These are phyloP conservation scores for Ananas comosus DNA, from an alignment of 176 grass and related monocot genomes.

Conservation along the genomic window DNA sequence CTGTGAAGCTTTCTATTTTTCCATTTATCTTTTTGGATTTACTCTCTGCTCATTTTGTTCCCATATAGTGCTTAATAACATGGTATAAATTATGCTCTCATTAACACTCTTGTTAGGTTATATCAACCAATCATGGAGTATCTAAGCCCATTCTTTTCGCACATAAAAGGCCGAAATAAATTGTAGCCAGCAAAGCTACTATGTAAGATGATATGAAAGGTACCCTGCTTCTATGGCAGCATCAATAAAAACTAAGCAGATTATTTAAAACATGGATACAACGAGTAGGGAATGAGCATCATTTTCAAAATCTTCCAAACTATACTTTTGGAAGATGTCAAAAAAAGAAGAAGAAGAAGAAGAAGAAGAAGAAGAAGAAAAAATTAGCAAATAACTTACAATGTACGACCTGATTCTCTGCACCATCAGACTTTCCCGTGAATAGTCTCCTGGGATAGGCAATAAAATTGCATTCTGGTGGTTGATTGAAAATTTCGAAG, in stretches of 20 bases:
- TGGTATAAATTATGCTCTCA: no score
- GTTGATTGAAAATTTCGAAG: slow-evolving; percentile 49
- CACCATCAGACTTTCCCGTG: slow-evolving; percentile 77
- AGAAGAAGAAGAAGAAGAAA: slow-evolving; percentile 13
- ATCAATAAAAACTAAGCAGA: not conserved
- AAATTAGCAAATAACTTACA: slow-evolving; percentile 38
- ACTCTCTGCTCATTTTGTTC: no score
- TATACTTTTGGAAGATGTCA: no score
- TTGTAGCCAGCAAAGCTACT: not conserved
- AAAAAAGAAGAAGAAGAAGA: slow-evolving; percentile 10
- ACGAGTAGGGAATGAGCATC: not conserved
- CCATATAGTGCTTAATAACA: no score
- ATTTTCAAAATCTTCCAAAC: not conserved
- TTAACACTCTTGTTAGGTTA: not conserved
- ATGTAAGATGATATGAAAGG: no score
- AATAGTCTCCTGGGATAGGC: slow-evolving; percentile 72
- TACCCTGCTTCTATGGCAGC: not conserved
- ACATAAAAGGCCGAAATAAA: not conserved
- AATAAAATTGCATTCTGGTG: slow-evolving; percentile 38
- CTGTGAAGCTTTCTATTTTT: no score
- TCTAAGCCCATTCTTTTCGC: not conserved
- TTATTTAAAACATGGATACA: not conserved
- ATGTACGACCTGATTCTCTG: slow-evolving; percentile 91
- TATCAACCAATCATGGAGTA: not conserved
- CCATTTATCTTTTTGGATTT: no score